Base-by-base conservation (phyloP, 1,284 basidiomycete genomes). In the Naganishia sp. region DNA sequence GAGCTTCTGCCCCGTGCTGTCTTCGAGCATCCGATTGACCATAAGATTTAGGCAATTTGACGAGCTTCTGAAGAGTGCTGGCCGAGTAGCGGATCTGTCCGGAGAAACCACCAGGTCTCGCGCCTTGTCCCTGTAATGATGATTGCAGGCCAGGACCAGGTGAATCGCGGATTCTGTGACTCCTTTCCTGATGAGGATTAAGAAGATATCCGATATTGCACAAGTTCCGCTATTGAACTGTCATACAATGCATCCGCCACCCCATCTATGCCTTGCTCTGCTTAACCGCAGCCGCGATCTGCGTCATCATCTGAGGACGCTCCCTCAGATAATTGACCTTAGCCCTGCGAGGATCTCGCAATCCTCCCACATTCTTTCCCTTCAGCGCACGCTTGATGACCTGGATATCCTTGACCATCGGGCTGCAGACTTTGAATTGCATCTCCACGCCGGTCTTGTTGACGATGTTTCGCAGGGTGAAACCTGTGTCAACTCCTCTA, bases 371-470 rank as follows among this genome's bases (percentile, higher is more conserved):
- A 44, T 55, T 64, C 55, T 46, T 57, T 15, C 67, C 28, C 64
- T 67, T 68, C 25, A 64, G 53, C 50, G 52, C 71, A 66, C 73
- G 72, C 69, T 76, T 75, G 66, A 81, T 69, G 43, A 95, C 81
- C 79, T 87, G 87, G 78, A 96, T 88, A 66, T 88, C 86, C 83
- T 91, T 92, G 78, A 96, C 77, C 76, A 90, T 85, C 36, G 94
- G 93, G 60, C 87, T 89, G 75, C 86, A 87, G 69, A 88, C 86
- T 75, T 88, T 92, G 81, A 91, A 90, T 74, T 88, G 88, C 87
- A 92, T 88, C 82, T 96, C 93, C 44, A 94, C 88, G 18, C 92
- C 93, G 11, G 88, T 90, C 71, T 90, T 84, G 73, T 92, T 89
- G 66, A 96, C 85, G 71, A 95, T 85, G 80, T 95, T 96, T 69